phyloP scores from a whole-genome alignment of 2,329 filamentous ascomycete species.

The Colletotrichum orchidophilum region DNA sequence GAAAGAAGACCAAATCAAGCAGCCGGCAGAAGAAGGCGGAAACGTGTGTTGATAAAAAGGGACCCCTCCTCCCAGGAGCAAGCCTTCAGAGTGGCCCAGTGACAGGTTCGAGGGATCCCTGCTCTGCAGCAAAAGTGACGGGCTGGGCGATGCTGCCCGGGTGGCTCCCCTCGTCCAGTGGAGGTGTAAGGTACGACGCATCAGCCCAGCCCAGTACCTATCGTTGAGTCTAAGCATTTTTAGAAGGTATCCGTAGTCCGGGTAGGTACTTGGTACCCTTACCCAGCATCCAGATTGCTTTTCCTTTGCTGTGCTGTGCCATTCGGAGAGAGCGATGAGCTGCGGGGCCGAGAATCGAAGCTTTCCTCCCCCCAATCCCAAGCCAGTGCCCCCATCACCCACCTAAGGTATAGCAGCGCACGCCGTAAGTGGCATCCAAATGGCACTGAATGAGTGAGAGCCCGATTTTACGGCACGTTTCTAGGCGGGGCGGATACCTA shows the following conservation, averaged over 20 bases:
- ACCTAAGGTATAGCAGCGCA: background rate
- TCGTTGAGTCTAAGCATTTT: background rate
- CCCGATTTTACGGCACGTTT: background rate
- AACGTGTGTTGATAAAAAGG: constrained; percentile 28
- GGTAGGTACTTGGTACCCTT: background rate
- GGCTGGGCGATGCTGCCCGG: background rate
- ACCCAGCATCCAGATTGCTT: background rate
- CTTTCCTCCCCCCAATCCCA: background rate
- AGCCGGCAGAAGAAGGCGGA: constrained; percentile 9
- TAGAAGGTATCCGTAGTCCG: background rate
- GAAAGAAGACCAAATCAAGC: background rate
- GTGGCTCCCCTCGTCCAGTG: background rate
- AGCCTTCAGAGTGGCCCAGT: background rate
- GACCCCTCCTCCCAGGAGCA: background rate
- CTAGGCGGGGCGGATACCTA: background rate
- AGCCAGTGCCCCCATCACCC: background rate
- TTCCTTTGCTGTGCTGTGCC: background rate
- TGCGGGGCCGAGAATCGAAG: constrained; percentile 16
- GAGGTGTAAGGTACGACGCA: background rate
- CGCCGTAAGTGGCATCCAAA: constrained; percentile 4
- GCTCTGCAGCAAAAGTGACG: background rate
- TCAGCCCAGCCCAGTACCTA: background rate
- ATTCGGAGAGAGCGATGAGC: constrained; percentile 22
- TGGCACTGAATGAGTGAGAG: background rate
- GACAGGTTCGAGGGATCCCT: constrained; percentile 7